Base-by-base conservation (phyloP, 140 eudicot genomes). In the Bidens hawaiensis region DNA sequence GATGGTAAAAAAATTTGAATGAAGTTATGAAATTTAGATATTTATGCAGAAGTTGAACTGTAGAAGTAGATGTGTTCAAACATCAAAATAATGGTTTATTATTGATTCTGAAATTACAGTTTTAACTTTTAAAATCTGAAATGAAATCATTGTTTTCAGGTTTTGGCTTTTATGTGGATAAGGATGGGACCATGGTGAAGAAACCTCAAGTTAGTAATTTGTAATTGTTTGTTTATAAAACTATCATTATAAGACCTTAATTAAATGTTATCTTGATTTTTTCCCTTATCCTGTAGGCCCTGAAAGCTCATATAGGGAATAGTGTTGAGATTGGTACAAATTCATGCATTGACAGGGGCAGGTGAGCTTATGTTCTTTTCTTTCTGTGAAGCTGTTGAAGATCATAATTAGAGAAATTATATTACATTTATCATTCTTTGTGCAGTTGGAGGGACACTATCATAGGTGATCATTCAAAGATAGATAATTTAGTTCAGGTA, bases 391-490 rank as follows among this genome's bases (percentile, higher is more conserved):
- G 56, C 40, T 69, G n/a, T 46, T 19, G 22, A 18, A 31, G 36
- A 53, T 17, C 15, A 51, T 38, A 23, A 24, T 24, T 24, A 24
- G 26, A 26, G 30, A 66, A 38, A 60, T 73, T 46, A 70, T n/a
- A n/a, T n/a, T n/a, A n/a, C 14, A 69, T 45, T 16, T 69, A 30
- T n/a, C 26, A 11, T 17, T 56, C 22, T 68, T 60, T 46, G 6
- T 80, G 75, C 79, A 93, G 99, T 75, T 93, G 97, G 99, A 81
- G 99, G 78, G 99, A 93, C 66, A 93, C 99, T 63, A 25, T 52
- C 31, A 68, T 88, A 17, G 99, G 97, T 47, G 94, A 88, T 77
- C 68, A 82, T 31, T 66, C 99, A 18, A 93, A 88, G 85, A 90
- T 90, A 15, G 95, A 90, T 76, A 90, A 90, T 76, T 79, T 87